phyloP scores from a whole-genome alignment of 2,329 filamentous ascomycete genomes.

The Diplocarpon rosae region DNA sequence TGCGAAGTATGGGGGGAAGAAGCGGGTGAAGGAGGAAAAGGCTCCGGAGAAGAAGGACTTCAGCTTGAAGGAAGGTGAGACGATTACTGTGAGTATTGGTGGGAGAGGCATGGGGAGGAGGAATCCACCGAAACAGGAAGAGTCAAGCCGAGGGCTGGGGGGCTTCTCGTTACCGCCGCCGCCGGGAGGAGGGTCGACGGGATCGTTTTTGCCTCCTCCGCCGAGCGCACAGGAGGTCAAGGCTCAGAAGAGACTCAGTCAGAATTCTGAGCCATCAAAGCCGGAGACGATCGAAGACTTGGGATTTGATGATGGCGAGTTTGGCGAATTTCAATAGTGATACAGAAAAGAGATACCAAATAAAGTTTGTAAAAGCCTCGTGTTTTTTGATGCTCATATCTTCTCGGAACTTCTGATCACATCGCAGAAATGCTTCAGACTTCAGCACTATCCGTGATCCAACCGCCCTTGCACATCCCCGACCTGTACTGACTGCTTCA shows the following conservation, averaged over 20 bases:
- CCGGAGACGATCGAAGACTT: constrained; percentile 43
- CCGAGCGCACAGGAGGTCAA: constrained; percentile 52
- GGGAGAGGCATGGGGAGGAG: constrained; percentile 33
- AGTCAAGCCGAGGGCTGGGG: constrained; percentile 14
- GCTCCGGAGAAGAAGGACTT: constrained; percentile 57
- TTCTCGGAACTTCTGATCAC: background rate
- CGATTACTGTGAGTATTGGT: constrained; percentile 69
- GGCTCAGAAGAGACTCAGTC: constrained; percentile 43
- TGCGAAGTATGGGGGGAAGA: constrained; percentile 23
- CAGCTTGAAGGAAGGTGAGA: constrained; percentile 81
- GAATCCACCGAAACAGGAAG: constrained; percentile 17
- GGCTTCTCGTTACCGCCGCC: constrained; percentile 66
- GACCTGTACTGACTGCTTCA: background rate
- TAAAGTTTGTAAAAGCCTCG: background rate
- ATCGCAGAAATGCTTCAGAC: background rate
- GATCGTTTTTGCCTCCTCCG: constrained; percentile 52
- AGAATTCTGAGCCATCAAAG: constrained; percentile 37
- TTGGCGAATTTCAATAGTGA: constrained; percentile 59
- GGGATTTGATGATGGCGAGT: constrained; percentile 80
- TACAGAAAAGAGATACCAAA: background rate
- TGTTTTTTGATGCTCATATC: background rate
- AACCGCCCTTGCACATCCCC: background rate
- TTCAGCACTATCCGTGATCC: background rate
- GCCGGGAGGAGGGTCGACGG: constrained; percentile 24
- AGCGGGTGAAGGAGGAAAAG: constrained; percentile 26